phyloP scores from a whole-genome alignment of 306 rosid species.

The Acacia crassicarpa region DNA sequence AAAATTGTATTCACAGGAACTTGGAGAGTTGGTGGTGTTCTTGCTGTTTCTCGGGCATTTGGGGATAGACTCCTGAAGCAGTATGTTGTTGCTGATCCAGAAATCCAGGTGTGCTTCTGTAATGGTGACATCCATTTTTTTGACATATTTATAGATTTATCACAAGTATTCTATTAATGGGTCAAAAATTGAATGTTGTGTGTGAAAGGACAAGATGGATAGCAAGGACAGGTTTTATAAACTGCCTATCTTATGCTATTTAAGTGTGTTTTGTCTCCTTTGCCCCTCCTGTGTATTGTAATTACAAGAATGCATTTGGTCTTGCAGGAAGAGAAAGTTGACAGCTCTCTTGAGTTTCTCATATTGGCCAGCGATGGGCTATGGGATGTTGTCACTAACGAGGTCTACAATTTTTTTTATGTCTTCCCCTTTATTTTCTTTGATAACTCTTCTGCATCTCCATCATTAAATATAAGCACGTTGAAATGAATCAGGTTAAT shows the following conservation, averaged over 20 bases:
- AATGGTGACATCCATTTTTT: slow-evolving; percentile 21
- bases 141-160: slow-evolving; percentile 22
- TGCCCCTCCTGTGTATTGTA: background rate
- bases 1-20: slow-evolving; percentile 58
- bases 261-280: background rate
- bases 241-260: background rate
- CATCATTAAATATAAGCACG: background rate
- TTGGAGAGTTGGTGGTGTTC: slow-evolving; percentile 99
- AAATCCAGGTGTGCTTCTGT: slow-evolving; percentile 72
- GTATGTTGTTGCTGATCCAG: slow-evolving; percentile 99
- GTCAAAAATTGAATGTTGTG: slow-evolving; percentile 5
- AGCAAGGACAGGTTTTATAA: background rate
- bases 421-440: background rate
- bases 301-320: slow-evolving; percentile 11
- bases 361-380: slow-evolving; percentile 96
- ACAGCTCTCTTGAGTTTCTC: slow-evolving; percentile 92
- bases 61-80: slow-evolving; percentile 97
- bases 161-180: background rate
- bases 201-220: slow-evolving; percentile 13
- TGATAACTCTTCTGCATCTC: slow-evolving; percentile 10
- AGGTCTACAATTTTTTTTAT: slow-evolving; percentile 50
- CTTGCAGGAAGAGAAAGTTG: slow-evolving; percentile 87
- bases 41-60: slow-evolving; percentile 98
- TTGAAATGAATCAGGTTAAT: slow-evolving; percentile 3
- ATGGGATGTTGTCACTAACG: slow-evolving; percentile 96